Base-by-base conservation (phyloP, 495 filamentous ascomycete species). In the Trichoderma parareesei region DNA sequence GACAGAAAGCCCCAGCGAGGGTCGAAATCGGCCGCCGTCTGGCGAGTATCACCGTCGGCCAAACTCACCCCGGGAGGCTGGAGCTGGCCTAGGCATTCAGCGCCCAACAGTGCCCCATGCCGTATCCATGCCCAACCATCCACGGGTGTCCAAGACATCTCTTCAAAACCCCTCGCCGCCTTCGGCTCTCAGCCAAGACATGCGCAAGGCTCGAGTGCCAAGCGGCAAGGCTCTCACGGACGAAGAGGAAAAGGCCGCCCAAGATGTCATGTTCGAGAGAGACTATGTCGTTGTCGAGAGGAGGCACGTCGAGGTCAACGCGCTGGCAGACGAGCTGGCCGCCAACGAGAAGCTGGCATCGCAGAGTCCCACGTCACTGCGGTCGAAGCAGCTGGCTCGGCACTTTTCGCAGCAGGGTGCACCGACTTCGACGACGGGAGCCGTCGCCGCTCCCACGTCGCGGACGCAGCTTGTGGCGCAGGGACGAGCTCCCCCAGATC, bases 221-320 rank as follows among this genome's bases (percentile, higher is more conserved):
- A 76, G 14, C 74, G 72, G 61, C 74, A 74, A 20, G 57, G 76
- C 4, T 78, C 77, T 48, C 85, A 91, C 59, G 63, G 44, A 40
- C 20, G 88, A 87, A 43, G 81, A 83, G 40, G 91, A 93, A 68
- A 84, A 82, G 65, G 90, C 90, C 27, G 92, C 89, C 11, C 91
- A 96, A 68, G 93, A 95, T 64, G 85, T 94, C 5, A 90, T 90
- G 2, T 90, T 95, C 71, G 92, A 95, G 71, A 82, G 92, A 67
- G 94, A 97, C 69, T 98, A 97, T 68, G 93, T 98, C 42, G 76
- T 98, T 18, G 90, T 98, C 20, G 95, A 98, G 75, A 98, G 97
- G 78, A 87, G 88, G 62, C 88, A 88, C 8, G 92, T 98, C 4
- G 91, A 97, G 73, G 93, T 98, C 38, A 97, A 98, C 76, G 93